Base-by-base conservation (phyloP, 371 early-diverging fungal species). In the Saksenaea vasiformis region DNA sequence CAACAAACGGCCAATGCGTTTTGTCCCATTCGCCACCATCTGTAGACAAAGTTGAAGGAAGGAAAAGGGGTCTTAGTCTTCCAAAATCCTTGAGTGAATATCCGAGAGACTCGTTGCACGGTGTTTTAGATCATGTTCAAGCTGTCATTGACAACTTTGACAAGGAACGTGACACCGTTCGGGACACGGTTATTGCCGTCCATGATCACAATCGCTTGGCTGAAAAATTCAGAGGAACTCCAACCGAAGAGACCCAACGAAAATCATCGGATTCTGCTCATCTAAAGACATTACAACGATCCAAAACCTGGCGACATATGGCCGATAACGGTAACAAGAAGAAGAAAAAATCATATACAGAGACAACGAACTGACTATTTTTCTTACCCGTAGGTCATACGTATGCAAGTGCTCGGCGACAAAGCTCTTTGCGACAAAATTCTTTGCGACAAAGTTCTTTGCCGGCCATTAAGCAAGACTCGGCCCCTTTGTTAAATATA, bases 151-250 rank as follows among this genome's bases (percentile, higher is more conserved):
- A 79, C 44, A 62, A 69, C 54, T 82, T 82, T 64, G 82, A 76
- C 38, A 79, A 82, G 59, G 82, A 82, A 44, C 69, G 82, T 58
- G 82, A 82, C 35, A 58, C 66, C 8, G 79, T 78, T 19, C 65
- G 82, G 47, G 78, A 77, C 61, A 73, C 74, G 17, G 78, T 82
- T 28, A 82, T 82, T 69, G 69, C 80, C 8, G 87, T 90, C 27
- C 89, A 89, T 0, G 61, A 81, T 9, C 73, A 74, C 35, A 53
- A 75, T n/a, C 64, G 77, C 34, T 75, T 86, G 82, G 83, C 87
- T 57, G 72, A 74, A 28, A 63, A 67, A 57, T 67, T 69, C 59
- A 65, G 59, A 24, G 22, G 10, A 43, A 28, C 59, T 24, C 55
- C 36, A 0, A 27, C 27, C 15, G 28, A 55, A 55, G n/a, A n/a